These are phyloP conservation scores for Thelephora terrestris DNA, from an alignment of 1,284 basidiomycete species.

Conservation along the genomic window DNA sequence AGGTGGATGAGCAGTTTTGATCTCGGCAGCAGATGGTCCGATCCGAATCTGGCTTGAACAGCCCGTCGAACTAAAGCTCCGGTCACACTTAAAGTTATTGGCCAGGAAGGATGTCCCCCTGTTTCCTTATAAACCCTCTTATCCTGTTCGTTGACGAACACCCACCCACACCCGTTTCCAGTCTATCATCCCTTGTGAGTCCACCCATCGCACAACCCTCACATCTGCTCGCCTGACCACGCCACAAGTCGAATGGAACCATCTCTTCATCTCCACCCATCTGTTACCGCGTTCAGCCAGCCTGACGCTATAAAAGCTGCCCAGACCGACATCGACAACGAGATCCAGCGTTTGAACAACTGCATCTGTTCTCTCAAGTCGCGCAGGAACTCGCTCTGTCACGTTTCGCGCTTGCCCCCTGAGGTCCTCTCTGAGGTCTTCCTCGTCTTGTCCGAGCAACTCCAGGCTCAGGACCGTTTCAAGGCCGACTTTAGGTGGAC, in stretches of 20 bases:
- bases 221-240: no score
- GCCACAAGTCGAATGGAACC: background rate
- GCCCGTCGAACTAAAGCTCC: no score
- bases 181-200: no score
- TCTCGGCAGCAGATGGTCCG: no score
- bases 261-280: background rate
- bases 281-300: slow-evolving; percentile 7
- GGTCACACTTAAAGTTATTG: no score
- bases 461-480: background rate
- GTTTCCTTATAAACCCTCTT: no score
- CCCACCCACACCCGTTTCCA: no score
- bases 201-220: no score
- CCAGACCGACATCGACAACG: slow-evolving; percentile 6
- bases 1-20: no score
- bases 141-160: no score
- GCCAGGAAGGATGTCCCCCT: no score
- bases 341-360: slow-evolving; percentile 1
- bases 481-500: background rate
- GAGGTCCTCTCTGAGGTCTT: slow-evolving; percentile 6
- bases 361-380: background rate
- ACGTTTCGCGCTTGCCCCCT: slow-evolving; percentile 8
- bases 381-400: slow-evolving; percentile 1
- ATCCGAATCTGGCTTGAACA: no score
- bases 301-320: slow-evolving; percentile 7
- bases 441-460: slow-evolving; percentile 9